A percentile compares a stretch with the other conserved stretches of the same genome.
Evolutionary conservation across 192 early-diverging fungal species (phyloP).

Genomic region (Umbelopsis vinacea): DNA sequence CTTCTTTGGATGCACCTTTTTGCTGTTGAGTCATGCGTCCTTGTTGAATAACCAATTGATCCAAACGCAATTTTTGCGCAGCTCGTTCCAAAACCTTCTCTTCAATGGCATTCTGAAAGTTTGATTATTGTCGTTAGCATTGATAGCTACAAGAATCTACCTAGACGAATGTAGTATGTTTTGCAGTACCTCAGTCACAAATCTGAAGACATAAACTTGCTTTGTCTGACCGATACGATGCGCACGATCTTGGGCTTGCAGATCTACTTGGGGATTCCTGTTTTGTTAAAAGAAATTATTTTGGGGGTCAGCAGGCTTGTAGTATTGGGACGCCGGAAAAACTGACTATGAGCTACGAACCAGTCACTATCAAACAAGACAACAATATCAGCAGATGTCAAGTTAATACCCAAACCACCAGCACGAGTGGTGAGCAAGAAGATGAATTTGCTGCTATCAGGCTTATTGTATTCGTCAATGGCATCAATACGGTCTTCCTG

Average conservation of each 20-base stretch:
- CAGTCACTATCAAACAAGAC: slow-evolving; percentile 97
- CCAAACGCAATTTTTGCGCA: slow-evolving; percentile 94
- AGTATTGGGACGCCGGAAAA: background rate
- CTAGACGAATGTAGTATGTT: background rate
- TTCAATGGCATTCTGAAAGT: slow-evolving; percentile 83
- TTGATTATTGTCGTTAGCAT: background rate
- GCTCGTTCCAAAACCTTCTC: slow-evolving; percentile 97
- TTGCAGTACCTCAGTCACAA: slow-evolving; percentile 81
- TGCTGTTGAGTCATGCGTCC: slow-evolving; percentile 76
- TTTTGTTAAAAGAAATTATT: background rate
- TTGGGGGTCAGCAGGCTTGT: background rate
- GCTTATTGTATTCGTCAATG: slow-evolving; percentile 94
- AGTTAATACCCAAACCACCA: slow-evolving; percentile 96
- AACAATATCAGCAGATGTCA: slow-evolving; percentile 95
- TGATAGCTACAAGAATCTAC: background rate
- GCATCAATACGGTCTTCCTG: slow-evolving; percentile 92
- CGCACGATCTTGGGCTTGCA: slow-evolving; percentile 96
- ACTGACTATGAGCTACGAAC: slow-evolving; percentile 34
- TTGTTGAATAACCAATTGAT: slow-evolving; percentile 99
- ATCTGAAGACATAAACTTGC: slow-evolving; percentile 95
- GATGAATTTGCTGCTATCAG: slow-evolving; percentile 91
- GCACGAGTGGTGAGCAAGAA: slow-evolving; percentile 97
- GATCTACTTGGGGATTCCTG: slow-evolving; percentile 84
- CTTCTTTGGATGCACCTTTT: slow-evolving; percentile 80
- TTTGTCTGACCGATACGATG: slow-evolving; percentile 99